phyloP scores from a whole-genome alignment of 1,284 basidiomycete genomes.

The Coriolopsis trogii region DNA sequence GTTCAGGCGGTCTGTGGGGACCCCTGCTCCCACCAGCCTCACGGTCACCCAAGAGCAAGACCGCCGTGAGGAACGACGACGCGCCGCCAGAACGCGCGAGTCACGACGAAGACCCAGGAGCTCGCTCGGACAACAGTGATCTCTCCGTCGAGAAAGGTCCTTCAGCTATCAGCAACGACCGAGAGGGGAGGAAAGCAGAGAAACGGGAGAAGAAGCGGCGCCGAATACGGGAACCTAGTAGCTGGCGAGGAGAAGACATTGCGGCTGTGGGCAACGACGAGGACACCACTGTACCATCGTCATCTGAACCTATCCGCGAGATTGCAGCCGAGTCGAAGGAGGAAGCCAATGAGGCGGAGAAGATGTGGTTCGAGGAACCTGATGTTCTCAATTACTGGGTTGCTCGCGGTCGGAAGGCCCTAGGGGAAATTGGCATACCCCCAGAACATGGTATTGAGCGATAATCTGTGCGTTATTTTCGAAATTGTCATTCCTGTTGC shows the following conservation, averaged over 20 bases:
- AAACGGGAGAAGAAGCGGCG: conserved; percentile 19
- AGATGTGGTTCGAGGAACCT: conserved; percentile 61
- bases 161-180: not conserved
- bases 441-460: conserved; percentile 43
- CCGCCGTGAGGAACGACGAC: not conserved
- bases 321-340: not conserved
- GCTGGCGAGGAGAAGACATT: conserved; percentile 1
- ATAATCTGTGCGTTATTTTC: too few relatives aligned
- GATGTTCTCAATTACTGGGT: conserved; percentile 53
- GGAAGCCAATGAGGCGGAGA: not conserved
- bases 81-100: not conserved
- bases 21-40: conserved; percentile 12
- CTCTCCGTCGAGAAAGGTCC: conserved; percentile 12
- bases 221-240: conserved; percentile 10
- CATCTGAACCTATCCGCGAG: not conserved
- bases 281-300: conserved; percentile 1
- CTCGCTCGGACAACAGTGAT: conserved; percentile 13
- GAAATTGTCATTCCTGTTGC: too few relatives aligned
- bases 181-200: not conserved
- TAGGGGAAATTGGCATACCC: conserved; percentile 52
- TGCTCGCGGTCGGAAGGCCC: conserved; percentile 47
- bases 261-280: conserved; percentile 26
- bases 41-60: not conserved
- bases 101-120: not conserved
- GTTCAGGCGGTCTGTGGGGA: conserved; percentile 55